Conservation (phyloP, 2,329 filamentous ascomycete species). For the Fusarium sambucinum region DNA sequence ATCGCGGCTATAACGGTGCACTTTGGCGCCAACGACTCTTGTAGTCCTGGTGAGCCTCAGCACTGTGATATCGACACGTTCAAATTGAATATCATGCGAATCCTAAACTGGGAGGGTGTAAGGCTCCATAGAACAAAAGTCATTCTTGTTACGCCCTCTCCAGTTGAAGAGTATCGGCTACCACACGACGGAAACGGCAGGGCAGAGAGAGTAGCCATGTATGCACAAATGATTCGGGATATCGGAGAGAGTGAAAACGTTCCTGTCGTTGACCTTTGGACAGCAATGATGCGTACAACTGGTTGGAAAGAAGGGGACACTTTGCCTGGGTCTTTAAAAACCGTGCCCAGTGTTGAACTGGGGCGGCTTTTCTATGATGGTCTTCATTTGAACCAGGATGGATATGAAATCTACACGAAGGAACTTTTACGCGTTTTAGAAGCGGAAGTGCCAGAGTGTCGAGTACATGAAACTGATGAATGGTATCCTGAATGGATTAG, state of each 20-base stretch:
- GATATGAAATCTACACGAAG: neutral
- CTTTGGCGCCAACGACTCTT: constrained; percentile 5
- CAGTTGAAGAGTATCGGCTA: constrained; percentile 7
- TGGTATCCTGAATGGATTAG: constrained; percentile 6
- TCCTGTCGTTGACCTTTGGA: constrained; percentile 7
- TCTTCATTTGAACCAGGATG: neutral
- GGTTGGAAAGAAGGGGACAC: neutral
- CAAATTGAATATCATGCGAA: neutral
- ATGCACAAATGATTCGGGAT: neutral
- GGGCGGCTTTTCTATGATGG: constrained; percentile 6
- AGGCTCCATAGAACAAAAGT: neutral
- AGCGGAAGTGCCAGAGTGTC: neutral
- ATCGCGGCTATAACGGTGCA: constrained; percentile 4
- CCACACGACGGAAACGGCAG: constrained; percentile 1
- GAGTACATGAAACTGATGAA: neutral
- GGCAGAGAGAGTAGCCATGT: neutral
- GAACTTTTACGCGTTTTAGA: neutral
- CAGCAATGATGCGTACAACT: constrained; percentile 4
- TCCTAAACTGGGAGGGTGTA: neutral
- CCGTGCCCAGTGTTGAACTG: neutral
- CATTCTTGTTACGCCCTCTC: neutral
- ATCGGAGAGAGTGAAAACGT: neutral
- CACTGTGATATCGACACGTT: neutral
- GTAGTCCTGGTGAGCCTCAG: neutral
- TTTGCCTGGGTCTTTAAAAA: neutral